Conservation (phyloP, 192 early-diverging fungal species). For the Backusella luteola region DNA sequence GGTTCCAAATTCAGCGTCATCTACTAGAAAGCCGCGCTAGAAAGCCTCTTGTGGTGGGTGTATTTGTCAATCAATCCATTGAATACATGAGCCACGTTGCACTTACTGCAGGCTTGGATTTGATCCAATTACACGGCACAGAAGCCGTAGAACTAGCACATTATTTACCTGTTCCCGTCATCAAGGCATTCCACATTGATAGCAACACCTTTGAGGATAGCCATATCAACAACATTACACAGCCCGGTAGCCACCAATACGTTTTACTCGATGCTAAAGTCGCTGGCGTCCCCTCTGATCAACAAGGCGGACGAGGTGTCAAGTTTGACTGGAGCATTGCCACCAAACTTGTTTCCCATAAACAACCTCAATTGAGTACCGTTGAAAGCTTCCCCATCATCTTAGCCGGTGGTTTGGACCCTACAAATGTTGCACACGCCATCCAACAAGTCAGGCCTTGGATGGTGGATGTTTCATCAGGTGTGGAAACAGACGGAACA, state of each 20-base stretch:
- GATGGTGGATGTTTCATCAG: constrained; percentile 93
- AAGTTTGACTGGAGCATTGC: constrained; percentile 89
- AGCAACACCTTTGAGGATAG: constrained; percentile 40
- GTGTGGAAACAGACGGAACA: constrained; percentile 78
- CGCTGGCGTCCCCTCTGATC: constrained; percentile 36
- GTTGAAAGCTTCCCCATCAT: constrained; percentile 61
- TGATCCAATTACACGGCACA: constrained; percentile 92
- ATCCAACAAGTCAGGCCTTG: constrained; percentile 66
- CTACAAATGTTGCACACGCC: constrained; percentile 80
- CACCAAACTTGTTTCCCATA: constrained; percentile 40
- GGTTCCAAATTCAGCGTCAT: constrained; percentile 49
- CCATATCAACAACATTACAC: constrained; percentile 40
- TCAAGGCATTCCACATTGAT: constrained; percentile 90
- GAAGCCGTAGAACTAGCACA: constrained; percentile 65
- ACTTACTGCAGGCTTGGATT: constrained; percentile 68
- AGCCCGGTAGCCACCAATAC: constrained; percentile 51
- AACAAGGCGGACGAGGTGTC: constrained; percentile 77
- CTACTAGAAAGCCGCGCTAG: constrained; percentile 40
- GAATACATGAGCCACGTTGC: constrained; percentile 73
- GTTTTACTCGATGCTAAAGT: constrained; percentile 69
- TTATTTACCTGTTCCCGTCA: constrained; percentile 77
- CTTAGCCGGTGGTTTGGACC: constrained; percentile 87
- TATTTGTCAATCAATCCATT: constrained; percentile 85
- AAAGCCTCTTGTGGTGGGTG: constrained; percentile 87
- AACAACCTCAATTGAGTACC: background rate